A percentile compares a stretch with the other conserved stretches of the same genome.
These are phyloP conservation scores for Arthrinium puccinioides DNA, from an alignment of 2,329 filamentous ascomycete species.

Conservation along the genomic window DNA sequence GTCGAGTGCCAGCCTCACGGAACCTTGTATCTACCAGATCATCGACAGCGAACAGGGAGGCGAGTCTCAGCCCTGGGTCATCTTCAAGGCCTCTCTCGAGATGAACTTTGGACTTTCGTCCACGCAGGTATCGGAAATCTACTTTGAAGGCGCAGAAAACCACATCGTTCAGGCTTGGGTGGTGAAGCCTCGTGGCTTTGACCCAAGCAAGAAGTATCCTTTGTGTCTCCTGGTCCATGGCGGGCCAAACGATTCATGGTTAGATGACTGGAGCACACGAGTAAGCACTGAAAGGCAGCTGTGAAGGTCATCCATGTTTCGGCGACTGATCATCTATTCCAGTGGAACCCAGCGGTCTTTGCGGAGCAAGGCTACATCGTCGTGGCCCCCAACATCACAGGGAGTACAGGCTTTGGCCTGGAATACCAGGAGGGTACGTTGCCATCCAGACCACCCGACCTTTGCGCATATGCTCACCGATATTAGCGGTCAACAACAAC, in stretches of 20 bases:
- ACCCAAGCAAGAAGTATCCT: conserved; percentile 27
- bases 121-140: conserved; percentile 32
- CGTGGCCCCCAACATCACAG: conserved; percentile 51
- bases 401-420: conserved; percentile 48
- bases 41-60: conserved; percentile 14
- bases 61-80: conserved; percentile 11
- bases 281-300: conserved; percentile 15
- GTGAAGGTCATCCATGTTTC: not conserved
- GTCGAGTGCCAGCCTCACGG: conserved; percentile 28
- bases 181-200: conserved; percentile 29
- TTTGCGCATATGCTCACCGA: conserved; percentile 9
- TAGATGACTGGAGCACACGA: conserved; percentile 43
- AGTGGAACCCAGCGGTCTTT: conserved; percentile 49
- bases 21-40: conserved; percentile 30
- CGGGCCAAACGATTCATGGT: conserved; percentile 38
- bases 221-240: conserved; percentile 30
- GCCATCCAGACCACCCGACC: not conserved
- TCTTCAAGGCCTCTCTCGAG: conserved; percentile 24
- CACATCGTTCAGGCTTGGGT: conserved; percentile 30
- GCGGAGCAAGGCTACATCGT: conserved; percentile 56
- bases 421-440: conserved; percentile 24
- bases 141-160: conserved; percentile 29
- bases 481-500: conserved; percentile 36
- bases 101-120: conserved; percentile 23
- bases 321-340: conserved; percentile 4